phyloP scores from a whole-genome alignment of 2,329 filamentous ascomycete species.

The Chlorencoelia australis region DNA sequence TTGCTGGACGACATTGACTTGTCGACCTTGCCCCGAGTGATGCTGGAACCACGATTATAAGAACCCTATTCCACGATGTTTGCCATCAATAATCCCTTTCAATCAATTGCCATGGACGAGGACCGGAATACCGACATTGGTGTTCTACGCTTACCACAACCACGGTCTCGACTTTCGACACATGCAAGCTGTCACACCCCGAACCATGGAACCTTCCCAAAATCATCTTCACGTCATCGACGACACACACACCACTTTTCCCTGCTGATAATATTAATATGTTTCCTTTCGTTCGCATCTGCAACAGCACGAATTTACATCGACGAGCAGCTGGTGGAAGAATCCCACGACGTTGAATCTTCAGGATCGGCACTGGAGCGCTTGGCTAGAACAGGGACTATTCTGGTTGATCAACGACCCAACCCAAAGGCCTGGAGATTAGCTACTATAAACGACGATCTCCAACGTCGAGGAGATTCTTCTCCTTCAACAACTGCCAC shows the following conservation, averaged over 20 bases:
- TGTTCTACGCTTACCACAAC: no score
- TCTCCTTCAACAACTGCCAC: conserved; percentile 2
- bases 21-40: no score
- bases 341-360: conserved; percentile 8
- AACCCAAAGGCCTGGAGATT: conserved; percentile 11
- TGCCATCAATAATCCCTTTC: no score
- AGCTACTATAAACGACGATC: conserved; percentile 9
- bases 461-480: conserved; percentile 8
- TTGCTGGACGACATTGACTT: no score
- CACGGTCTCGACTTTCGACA: no score
- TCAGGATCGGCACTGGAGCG: conserved; percentile 18
- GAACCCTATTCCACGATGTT: conserved; percentile 1
- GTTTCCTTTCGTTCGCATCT: conserved; percentile 16
- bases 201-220: neutral
- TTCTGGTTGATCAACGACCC: conserved; percentile 24
- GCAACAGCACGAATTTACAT: conserved; percentile 15
- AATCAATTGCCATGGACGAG: conserved; percentile 1
- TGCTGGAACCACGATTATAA: conserved; percentile 25
- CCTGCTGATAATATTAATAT: conserved; percentile 15
- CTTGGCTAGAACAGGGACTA: conserved; percentile 22
- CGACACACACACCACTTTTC: no score
- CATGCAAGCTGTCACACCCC: no score
- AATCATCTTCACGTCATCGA: no score
- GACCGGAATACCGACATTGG: no score
- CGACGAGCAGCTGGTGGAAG: conserved; percentile 22